Conservation (phyloP, 345 rosid species). For the Acer yangbiense region DNA sequence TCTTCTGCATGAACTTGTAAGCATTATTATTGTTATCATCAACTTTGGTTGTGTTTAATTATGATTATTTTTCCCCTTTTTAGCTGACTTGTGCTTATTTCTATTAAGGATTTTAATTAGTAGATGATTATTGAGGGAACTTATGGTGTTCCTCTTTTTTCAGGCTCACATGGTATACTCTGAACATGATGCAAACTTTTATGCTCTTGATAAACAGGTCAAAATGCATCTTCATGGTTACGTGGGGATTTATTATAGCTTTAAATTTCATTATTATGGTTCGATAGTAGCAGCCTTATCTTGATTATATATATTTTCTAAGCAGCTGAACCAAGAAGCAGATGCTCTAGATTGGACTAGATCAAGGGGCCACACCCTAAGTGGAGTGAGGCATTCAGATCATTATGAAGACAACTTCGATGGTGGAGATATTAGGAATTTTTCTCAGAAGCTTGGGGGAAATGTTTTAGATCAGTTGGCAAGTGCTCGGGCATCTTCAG, state of each 20-base stretch:
- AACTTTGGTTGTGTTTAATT: not conserved
- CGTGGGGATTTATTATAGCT: not conserved
- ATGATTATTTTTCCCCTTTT: not conserved
- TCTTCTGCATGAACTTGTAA: conserved; percentile 92
- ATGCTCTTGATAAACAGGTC: conserved; percentile 86
- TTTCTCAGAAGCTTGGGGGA: conserved; percentile 76
- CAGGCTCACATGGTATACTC: conserved; percentile 97
- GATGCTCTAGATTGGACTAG: conserved; percentile 88
- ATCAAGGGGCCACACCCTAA: conserved; percentile 70
- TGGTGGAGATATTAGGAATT: conserved; percentile 29
- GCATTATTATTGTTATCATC: conserved; percentile 14
- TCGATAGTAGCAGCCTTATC: conserved; percentile 1
- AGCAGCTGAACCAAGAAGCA: conserved; percentile 88
- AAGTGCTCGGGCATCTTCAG: conserved; percentile 77
- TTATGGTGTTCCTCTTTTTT: conserved; percentile 21
- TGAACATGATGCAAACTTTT: conserved; percentile 88
- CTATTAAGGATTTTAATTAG: conserved; percentile 1
- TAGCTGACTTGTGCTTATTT: not conserved
- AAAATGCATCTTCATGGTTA: not conserved
- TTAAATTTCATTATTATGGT: conserved; percentile 13
- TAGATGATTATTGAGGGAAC: not conserved
- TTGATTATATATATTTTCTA: conserved; percentile 14
- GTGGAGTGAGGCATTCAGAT: conserved; percentile 34
- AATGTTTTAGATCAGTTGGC: conserved; percentile 44
- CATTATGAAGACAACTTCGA: conserved; percentile 44